Conservation (phyloP, 768 basidiomycete species). For the Pulveroboletus frians region DNA sequence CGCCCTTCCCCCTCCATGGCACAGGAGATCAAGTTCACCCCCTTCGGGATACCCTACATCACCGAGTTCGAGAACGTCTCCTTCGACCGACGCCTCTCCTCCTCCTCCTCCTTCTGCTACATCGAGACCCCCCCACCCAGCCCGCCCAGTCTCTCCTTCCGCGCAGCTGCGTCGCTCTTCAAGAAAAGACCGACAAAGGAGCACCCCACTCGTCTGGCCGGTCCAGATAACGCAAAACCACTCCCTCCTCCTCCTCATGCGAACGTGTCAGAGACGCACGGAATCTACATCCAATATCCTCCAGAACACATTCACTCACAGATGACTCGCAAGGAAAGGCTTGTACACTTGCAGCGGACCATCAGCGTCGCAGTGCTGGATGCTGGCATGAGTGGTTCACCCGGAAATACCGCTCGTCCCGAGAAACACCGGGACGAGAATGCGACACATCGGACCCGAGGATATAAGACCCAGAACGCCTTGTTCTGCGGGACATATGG, state of each 20-base stretch:
- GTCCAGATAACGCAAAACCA: conserved; percentile 10
- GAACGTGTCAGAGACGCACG: conserved; percentile 9
- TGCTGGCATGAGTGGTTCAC: conserved; percentile 38
- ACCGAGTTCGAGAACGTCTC: conserved; percentile 29
- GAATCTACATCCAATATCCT: conserved; percentile 26
- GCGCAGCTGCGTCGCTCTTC: conserved; percentile 22
- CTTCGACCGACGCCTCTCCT: conserved; percentile 6
- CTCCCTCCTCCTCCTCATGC: conserved; percentile 15
- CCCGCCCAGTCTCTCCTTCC: conserved; percentile 13
- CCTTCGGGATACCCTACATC: conserved; percentile 28
- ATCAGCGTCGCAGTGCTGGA: conserved; percentile 35
- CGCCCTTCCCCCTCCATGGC: conserved; percentile 9
- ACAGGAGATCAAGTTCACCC: conserved; percentile 25
- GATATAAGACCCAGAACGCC: conserved; percentile 22
- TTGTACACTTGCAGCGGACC: conserved; percentile 30
- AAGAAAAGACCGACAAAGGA: conserved; percentile 15
- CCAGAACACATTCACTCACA: not conserved
- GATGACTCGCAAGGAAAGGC: conserved; percentile 19
- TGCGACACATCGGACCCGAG: conserved; percentile 1
- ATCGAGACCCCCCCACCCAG: conserved; percentile 17
- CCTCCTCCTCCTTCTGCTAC: conserved; percentile 26
- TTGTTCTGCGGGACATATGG: conserved; percentile 42
- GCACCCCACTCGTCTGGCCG: not conserved
- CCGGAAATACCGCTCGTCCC: conserved; percentile 7
- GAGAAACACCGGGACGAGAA: not conserved